These are phyloP conservation scores for Xylariaceae sp. DNA, from an alignment of 2,329 filamentous ascomycete genomes.

Conservation along the genomic window DNA sequence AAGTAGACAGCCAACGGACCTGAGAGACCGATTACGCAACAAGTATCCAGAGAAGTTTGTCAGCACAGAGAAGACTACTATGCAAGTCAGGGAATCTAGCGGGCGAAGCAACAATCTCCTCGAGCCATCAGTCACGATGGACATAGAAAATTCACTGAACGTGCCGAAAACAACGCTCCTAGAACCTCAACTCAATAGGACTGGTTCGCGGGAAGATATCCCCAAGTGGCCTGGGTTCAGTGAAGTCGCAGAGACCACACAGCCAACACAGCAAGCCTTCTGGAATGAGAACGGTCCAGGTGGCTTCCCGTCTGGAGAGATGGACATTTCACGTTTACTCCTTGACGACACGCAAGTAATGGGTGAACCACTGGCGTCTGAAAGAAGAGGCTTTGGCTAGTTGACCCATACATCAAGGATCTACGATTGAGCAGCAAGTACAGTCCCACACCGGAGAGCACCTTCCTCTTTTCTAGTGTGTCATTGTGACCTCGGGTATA, in stretches of 20 bases:
- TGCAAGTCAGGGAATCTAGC: conserved; percentile 43
- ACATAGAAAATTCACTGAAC: conserved; percentile 46
- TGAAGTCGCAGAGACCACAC: conserved; percentile 35
- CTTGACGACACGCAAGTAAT: conserved; percentile 48
- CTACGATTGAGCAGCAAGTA: neutral
- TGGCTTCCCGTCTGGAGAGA: conserved; percentile 47
- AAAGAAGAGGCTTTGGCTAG: conserved; percentile 31
- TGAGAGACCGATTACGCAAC: conserved; percentile 62
- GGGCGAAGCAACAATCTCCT: conserved; percentile 42
- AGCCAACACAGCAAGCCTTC: conserved; percentile 41
- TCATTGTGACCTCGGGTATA: too few relatives aligned
- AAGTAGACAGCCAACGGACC: conserved; percentile 59
- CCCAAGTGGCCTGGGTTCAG: conserved; percentile 38
- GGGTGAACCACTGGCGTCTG: conserved; percentile 22
- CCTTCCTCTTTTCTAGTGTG: too few relatives aligned
- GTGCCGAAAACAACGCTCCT: conserved; percentile 37
- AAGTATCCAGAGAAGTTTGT: conserved; percentile 60
- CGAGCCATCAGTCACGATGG: conserved; percentile 51
- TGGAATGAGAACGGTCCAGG: conserved; percentile 41
- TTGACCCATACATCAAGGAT: neutral
- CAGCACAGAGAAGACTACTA: conserved; percentile 53
- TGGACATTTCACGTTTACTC: conserved; percentile 60
- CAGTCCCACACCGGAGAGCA: neutral
- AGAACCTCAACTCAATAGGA: conserved; percentile 40
- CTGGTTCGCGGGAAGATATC: conserved; percentile 47